These are phyloP conservation scores for Eleusine coracana DNA, from an alignment of 176 grass and related monocot genomes.

Conservation along the genomic window DNA sequence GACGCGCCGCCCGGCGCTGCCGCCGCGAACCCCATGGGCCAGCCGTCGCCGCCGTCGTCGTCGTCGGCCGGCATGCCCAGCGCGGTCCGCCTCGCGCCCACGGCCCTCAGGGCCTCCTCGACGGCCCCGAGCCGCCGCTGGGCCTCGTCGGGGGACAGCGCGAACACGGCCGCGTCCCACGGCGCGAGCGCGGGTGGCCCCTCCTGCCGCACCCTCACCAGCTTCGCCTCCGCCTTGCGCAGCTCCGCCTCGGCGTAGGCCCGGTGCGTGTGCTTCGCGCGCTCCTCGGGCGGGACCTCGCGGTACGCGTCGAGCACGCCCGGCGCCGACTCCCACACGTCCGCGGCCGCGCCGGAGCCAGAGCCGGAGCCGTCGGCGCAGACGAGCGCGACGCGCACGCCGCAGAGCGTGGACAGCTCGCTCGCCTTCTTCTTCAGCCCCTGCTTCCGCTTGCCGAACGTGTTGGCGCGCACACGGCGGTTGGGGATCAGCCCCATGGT, in stretches of 20 bases:
- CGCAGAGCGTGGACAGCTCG: constrained; percentile 41
- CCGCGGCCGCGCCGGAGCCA: background rate
- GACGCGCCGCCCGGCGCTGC: background rate
- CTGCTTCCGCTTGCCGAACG: constrained; percentile 16
- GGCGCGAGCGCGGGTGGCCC: constrained; percentile 14
- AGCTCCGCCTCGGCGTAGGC: constrained; percentile 29
- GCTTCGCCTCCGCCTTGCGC: constrained; percentile 33
- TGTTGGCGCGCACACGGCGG: background rate
- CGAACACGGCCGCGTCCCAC: constrained; percentile 32
- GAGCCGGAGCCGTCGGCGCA: background rate
- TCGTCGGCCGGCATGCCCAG: background rate
- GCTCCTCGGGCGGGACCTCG: constrained; percentile 7
- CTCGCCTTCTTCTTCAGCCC: constrained; percentile 27
- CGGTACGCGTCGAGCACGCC: constrained; percentile 44
- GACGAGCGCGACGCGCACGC: constrained; percentile 40
- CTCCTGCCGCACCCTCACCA: background rate
- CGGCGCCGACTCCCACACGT: constrained; percentile 37
- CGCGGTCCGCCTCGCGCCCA: background rate
- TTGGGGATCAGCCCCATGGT: background rate
- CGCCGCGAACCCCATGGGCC: background rate
- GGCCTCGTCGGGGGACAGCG: background rate
- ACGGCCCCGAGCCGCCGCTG: background rate
- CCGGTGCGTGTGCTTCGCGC: constrained; percentile 30
- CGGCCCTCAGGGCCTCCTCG: constrained; percentile 14
- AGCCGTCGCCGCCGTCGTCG: background rate